These are phyloP conservation scores for Phytophthora citrophthora DNA, from an alignment of 352 stramenopile species.

Conservation along the genomic window DNA sequence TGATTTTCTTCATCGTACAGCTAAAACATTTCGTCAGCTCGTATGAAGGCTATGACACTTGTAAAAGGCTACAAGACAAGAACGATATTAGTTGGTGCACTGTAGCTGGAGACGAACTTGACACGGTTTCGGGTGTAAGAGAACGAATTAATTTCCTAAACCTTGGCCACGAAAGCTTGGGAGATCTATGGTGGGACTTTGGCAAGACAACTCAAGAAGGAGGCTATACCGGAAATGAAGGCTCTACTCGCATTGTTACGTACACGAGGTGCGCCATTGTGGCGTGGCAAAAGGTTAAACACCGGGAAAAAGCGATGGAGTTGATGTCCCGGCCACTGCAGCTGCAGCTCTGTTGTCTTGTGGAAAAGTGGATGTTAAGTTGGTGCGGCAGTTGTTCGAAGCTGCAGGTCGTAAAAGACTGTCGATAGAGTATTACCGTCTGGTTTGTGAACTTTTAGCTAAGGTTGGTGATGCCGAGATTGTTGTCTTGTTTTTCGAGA, in stretches of 20 bases:
- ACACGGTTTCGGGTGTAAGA: background rate
- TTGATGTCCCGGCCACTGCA: constrained; percentile 10
- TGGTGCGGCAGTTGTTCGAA: constrained; percentile 7
- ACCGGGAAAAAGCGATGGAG: constrained; percentile 1
- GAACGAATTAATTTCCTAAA: background rate
- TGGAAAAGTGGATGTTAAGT: background rate
- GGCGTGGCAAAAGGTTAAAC: background rate
- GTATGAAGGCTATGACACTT: background rate
- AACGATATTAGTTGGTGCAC: background rate
- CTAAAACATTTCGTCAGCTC: background rate
- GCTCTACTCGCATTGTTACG: background rate
- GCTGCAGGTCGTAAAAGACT: background rate
- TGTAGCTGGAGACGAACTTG: background rate
- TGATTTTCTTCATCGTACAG: background rate
- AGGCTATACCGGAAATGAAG: background rate
- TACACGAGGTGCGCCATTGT: background rate
- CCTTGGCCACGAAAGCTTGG: background rate
- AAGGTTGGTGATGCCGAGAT: background rate
- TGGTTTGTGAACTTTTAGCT: constrained; percentile 1
- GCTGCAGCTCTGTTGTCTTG: background rate
- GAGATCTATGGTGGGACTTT: background rate
- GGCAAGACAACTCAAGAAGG: background rate
- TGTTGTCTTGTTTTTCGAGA: background rate
- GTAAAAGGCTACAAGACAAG: background rate
- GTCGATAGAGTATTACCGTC: constrained; percentile 4